phyloP scores from a whole-genome alignment of 2,329 filamentous ascomycete species.

The Bipolaris cookei region DNA sequence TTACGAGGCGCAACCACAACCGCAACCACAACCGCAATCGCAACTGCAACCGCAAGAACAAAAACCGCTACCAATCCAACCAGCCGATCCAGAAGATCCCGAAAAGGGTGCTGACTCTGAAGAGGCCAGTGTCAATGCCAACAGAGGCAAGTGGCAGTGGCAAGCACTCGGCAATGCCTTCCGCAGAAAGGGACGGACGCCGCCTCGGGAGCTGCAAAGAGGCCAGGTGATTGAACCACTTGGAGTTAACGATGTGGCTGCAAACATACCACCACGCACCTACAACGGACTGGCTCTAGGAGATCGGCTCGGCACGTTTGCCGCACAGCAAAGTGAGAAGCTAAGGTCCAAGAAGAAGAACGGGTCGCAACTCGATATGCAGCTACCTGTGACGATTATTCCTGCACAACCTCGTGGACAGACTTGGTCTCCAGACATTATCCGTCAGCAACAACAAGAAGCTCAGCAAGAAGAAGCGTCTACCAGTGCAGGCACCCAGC shows the following conservation, averaged over 20 bases:
- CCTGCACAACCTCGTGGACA: slow-evolving; percentile 63
- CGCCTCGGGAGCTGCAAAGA: slow-evolving; percentile 65
- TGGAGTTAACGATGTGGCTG: slow-evolving; percentile 42
- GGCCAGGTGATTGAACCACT: slow-evolving; percentile 59
- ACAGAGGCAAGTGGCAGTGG: slow-evolving; percentile 53
- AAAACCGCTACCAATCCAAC: slow-evolving; percentile 8
- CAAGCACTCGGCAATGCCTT: slow-evolving; percentile 63
- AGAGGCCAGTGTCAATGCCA: slow-evolving; percentile 5
- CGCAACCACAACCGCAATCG: neutral
- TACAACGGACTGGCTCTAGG: slow-evolving; percentile 54
- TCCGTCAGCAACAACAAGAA: slow-evolving; percentile 30
- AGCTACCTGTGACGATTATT: slow-evolving; percentile 65
- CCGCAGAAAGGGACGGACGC: slow-evolving; percentile 62
- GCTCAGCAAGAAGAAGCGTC: slow-evolving; percentile 26
- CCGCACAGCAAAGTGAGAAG: slow-evolving; percentile 56
- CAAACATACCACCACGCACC: slow-evolving; percentile 51
- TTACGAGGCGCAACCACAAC: slow-evolving; percentile 10
- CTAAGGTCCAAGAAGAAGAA: slow-evolving; percentile 50
- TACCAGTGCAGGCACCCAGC: slow-evolving; percentile 21
- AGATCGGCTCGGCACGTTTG: slow-evolving; percentile 56
- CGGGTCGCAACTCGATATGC: slow-evolving; percentile 44
- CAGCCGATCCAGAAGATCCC: slow-evolving; percentile 32
- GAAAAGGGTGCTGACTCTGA: slow-evolving; percentile 39
- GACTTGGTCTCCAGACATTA: slow-evolving; percentile 59
- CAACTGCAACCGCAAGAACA: slow-evolving; percentile 13